phyloP scores from a whole-genome alignment of 176 grass and related monocot genomes.

The Hyparrhenia diplandra region DNA sequence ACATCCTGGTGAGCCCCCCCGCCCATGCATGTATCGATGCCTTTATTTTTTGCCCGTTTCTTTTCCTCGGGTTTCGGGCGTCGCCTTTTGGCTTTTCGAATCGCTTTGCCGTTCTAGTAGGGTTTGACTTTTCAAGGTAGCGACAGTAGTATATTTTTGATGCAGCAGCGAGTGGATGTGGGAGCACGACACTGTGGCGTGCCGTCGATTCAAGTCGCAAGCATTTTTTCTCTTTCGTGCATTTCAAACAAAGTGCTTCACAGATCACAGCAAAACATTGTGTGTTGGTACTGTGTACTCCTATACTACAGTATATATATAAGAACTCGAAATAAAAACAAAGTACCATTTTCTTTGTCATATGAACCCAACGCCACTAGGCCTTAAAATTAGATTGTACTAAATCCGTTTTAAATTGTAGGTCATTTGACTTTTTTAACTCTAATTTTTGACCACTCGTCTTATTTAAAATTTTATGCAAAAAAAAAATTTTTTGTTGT shows the following conservation, averaged over 20 bases:
- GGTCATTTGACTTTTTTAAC: too few species aligned
- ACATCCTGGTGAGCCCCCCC: constrained; percentile 62
- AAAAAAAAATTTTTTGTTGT: too few species aligned
- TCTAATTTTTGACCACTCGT: too few species aligned
- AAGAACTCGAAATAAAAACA: too few species aligned
- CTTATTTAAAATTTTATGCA: too few species aligned
- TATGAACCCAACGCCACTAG: neutral
- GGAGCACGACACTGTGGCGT: neutral
- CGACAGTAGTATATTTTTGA: too few species aligned
- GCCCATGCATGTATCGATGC: neutral
- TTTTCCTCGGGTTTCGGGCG: neutral
- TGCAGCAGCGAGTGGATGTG: neutral
- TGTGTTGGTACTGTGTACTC: too few species aligned
- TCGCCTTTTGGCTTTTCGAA: neutral
- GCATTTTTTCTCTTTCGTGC: neutral
- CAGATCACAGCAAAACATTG: too few species aligned
- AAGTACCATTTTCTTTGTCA: neutral
- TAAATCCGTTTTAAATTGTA: too few species aligned
- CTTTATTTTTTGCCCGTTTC: neutral
- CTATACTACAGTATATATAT: too few species aligned
- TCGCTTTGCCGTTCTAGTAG: neutral
- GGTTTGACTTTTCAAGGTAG: neutral
- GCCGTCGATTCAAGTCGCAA: neutral
- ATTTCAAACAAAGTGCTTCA: too few species aligned
- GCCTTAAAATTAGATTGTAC: neutral